Evolutionary conservation across 1,139 yeast species (phyloP).

Genomic region (Pichia sp.): DNA sequence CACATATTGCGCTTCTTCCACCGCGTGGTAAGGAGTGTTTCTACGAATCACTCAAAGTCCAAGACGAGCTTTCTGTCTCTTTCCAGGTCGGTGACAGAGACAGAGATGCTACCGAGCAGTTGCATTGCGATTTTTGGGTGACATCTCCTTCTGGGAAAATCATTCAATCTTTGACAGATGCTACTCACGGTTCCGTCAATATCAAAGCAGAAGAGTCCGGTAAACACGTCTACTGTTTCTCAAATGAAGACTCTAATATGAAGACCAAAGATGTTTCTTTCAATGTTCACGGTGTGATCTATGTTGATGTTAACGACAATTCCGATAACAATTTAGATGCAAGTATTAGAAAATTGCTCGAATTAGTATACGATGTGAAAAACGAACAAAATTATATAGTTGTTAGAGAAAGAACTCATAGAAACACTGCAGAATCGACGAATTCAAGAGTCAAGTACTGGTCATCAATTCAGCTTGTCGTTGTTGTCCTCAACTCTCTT

Average conservation of each 20-base stretch:
- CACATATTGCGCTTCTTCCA: slow-evolving; percentile 80
- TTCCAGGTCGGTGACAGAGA: slow-evolving; percentile 94
- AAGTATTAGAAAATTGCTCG: slow-evolving; percentile 70
- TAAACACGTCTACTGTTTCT: slow-evolving; percentile 81
- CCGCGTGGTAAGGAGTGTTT: slow-evolving; percentile 86
- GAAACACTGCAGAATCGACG: slow-evolving; percentile 97
- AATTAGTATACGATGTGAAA: slow-evolving; percentile 76
- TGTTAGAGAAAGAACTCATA: slow-evolving; percentile 93
- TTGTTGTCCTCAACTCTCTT: slow-evolving; percentile 77
- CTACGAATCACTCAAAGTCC: slow-evolving; percentile 70
- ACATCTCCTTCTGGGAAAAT: slow-evolving; percentile 54
- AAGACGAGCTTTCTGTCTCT: slow-evolving; percentile 81
- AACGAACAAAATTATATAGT: slow-evolving; percentile 92
- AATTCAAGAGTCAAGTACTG: slow-evolving; percentile 97
- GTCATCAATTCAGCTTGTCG: slow-evolving; percentile 85
- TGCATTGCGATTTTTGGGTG: slow-evolving; percentile 67
- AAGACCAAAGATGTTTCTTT: slow-evolving; percentile 88
- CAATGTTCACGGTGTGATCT: slow-evolving; percentile 90
- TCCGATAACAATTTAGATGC: slow-evolving; percentile 77
- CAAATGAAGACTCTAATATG: slow-evolving; percentile 69
- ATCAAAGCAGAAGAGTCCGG: slow-evolving; percentile 63
- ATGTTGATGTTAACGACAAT: slow-evolving; percentile 79
- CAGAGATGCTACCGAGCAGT: slow-evolving; percentile 68
- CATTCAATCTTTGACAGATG: slow-evolving; percentile 42
- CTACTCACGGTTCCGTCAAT: slow-evolving; percentile 76